Percentiles rank a stretch among this genome's conserved stretches.
Evolutionary conservation across 345 rosid species (phyloP).

Genomic region (Crucihimalaya himalaica): DNA sequence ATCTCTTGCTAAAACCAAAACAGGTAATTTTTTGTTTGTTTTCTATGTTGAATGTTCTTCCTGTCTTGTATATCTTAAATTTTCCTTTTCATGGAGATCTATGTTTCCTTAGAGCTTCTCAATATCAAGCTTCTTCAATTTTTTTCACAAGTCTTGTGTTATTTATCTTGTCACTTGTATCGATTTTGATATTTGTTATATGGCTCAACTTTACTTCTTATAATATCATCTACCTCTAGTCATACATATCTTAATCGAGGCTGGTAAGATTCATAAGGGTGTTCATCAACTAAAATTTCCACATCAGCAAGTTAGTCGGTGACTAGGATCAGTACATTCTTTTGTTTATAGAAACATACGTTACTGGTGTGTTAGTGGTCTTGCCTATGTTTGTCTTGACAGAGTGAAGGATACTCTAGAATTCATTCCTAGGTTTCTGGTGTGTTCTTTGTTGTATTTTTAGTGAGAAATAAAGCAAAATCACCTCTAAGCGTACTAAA

Average conservation of each 20-base stretch:
- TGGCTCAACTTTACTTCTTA: background rate
- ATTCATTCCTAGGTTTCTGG: background rate
- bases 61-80: background rate
- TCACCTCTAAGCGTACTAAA: background rate
- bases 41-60: background rate
- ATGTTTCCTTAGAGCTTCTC: background rate
- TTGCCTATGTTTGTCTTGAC: background rate
- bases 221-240: background rate
- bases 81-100: background rate
- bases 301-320: conserved; percentile 20
- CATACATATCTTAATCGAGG: background rate
- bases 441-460: background rate
- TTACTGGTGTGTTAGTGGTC: conserved; percentile 22
- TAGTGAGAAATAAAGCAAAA: background rate
- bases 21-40: conserved; percentile 45
- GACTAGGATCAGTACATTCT: background rate
- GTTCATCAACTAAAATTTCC: background rate
- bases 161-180: background rate
- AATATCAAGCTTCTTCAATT: no score
- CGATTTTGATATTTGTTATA: background rate
- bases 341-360: background rate
- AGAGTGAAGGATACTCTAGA: background rate
- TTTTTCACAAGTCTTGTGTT: background rate
- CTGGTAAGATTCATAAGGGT: background rate
- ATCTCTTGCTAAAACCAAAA: conserved; percentile 62